These are phyloP conservation scores for Mucuna pruriens DNA, from an alignment of 306 rosid species.

Conservation along the genomic window DNA sequence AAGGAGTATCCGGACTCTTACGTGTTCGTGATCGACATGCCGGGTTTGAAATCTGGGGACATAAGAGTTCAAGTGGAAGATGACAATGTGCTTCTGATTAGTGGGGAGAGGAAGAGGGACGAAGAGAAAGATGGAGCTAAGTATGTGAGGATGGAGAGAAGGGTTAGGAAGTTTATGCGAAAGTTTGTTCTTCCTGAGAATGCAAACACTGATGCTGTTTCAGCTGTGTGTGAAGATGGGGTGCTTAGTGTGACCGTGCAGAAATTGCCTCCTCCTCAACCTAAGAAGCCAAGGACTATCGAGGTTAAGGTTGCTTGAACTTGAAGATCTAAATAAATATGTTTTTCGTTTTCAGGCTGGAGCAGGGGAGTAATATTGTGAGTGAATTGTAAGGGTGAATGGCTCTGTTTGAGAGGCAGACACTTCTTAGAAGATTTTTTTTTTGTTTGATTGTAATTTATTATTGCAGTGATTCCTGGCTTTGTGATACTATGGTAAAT, in stretches of 20 bases:
- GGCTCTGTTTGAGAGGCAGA: too few species aligned
- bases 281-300: slow-evolving; percentile 72
- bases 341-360: too few species aligned
- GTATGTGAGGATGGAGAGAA: slow-evolving; percentile 77
- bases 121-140: slow-evolving; percentile 71
- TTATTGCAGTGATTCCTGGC: too few species aligned
- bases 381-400: too few species aligned
- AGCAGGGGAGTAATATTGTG: too few species aligned
- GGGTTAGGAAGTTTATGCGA: slow-evolving; percentile 75
- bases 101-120: slow-evolving; percentile 76
- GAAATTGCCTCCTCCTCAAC: slow-evolving; percentile 80
- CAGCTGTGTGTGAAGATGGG: slow-evolving; percentile 76
- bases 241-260: slow-evolving; percentile 64
- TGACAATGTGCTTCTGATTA: slow-evolving; percentile 65
- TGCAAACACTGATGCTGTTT: slow-evolving; percentile 54
- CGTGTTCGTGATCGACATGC: slow-evolving; percentile 74
- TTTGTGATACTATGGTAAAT: too few species aligned
- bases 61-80: slow-evolving; percentile 76
- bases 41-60: slow-evolving; percentile 71
- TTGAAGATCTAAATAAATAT: neutral
- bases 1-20: slow-evolving; percentile 68
- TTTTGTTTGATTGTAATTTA: too few species aligned
- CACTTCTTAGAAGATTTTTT: too few species aligned
- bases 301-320: slow-evolving; percentile 28
- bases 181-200: slow-evolving; percentile 77